phyloP scores from a whole-genome alignment of 139 green algal species.

The Nannochloris sp. region DNA sequence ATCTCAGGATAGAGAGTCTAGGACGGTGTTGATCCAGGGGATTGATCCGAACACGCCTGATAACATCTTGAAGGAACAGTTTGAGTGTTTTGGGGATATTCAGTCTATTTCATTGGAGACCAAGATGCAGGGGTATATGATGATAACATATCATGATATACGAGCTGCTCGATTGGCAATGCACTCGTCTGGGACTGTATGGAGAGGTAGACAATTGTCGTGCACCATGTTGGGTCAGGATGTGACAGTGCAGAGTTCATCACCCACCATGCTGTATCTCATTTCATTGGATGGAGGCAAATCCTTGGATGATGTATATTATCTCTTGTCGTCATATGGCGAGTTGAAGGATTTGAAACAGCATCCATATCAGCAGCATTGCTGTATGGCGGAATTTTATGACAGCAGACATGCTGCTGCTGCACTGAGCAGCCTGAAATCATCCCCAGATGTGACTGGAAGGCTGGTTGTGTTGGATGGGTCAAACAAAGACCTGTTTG shows the following conservation, averaged over 20 bases:
- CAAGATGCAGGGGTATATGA: constrained; percentile 72
- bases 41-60: constrained; percentile 38
- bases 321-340: constrained; percentile 72
- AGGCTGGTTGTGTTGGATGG: constrained; percentile 19
- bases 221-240: neutral
- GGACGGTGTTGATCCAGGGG: constrained; percentile 71
- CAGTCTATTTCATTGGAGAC: constrained; percentile 64
- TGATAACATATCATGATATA: constrained; percentile 89
- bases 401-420: constrained; percentile 46
- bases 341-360: constrained; percentile 56
- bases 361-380: constrained; percentile 11
- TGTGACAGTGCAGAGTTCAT: neutral
- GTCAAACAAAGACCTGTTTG: neutral
- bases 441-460: constrained; percentile 7
- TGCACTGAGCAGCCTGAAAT: constrained; percentile 10
- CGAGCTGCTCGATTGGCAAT: constrained; percentile 60
- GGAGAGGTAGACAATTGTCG: constrained; percentile 39
- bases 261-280: constrained; percentile 61
- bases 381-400: constrained; percentile 77
- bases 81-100: constrained; percentile 75
- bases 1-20: constrained; percentile 35
- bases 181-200: constrained; percentile 40
- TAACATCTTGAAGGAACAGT: constrained; percentile 45
- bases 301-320: constrained; percentile 57
- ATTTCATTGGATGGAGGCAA: constrained; percentile 65